Evolutionary conservation across 2,329 filamentous ascomycete species (phyloP).

Genomic region (Stenocarpella maydis): DNA sequence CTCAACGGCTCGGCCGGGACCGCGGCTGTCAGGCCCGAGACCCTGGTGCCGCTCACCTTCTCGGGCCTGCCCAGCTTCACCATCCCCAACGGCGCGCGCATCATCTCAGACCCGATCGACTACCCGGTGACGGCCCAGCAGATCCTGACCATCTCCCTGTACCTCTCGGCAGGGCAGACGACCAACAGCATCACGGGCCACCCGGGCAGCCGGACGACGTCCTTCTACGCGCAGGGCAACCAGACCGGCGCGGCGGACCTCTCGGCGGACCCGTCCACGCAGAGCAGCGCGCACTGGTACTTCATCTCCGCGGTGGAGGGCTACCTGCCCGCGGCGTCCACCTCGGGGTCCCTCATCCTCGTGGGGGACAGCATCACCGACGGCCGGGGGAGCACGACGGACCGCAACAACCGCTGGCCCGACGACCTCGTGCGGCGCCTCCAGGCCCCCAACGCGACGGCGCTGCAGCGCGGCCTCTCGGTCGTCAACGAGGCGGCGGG

Average conservation of each 20-base stretch:
- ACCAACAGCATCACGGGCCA: constrained; percentile 66
- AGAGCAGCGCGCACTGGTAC: constrained; percentile 60
- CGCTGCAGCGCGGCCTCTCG: constrained; percentile 50
- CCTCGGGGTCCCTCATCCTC: constrained; percentile 57
- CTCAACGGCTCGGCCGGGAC: constrained; percentile 57
- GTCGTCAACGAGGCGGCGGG: constrained; percentile 70
- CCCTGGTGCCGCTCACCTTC: constrained; percentile 62
- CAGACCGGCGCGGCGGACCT: constrained; percentile 54
- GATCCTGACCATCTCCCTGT: constrained; percentile 64
- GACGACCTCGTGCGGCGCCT: constrained; percentile 55
- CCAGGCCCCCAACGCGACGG: constrained; percentile 41
- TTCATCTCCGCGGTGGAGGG: constrained; percentile 66
- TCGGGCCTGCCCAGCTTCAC: constrained; percentile 54
- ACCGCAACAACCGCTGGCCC: constrained; percentile 62
- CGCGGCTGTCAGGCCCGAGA: constrained; percentile 55
- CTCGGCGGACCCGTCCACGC: constrained; percentile 35
- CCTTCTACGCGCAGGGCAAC: constrained; percentile 63
- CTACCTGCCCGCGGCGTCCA: constrained; percentile 48
- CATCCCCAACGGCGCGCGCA: constrained; percentile 63
- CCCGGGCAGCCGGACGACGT: constrained; percentile 67
- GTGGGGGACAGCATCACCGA: constrained; percentile 75
- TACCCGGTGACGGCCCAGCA: constrained; percentile 57
- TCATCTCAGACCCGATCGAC: constrained; percentile 65
- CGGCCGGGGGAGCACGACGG: constrained; percentile 66
- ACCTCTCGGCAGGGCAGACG: constrained; percentile 62